Base-by-base conservation (phyloP, 225 moss, liverwort and hornwort species). In the Marchantia paleacea region DNA sequence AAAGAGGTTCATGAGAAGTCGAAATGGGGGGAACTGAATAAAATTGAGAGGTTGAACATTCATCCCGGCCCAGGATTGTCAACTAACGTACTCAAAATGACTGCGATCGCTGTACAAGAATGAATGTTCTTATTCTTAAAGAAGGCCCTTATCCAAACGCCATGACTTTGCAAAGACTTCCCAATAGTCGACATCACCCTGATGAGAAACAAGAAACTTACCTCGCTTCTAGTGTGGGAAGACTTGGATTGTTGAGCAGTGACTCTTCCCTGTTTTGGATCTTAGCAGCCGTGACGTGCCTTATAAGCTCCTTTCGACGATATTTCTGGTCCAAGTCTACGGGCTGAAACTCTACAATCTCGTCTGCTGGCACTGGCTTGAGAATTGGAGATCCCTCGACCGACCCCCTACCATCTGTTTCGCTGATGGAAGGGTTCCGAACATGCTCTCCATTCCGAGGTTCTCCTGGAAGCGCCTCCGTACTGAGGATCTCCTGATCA, bases 291-390 rank as follows among this genome's bases (percentile, higher is more conserved):
- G 87, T 87, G 47, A 84, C 65, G 78, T 87, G 85, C 74, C 85
- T 85, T 7, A 88, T 83, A 4, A 88, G 83, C 80, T 88, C 88
- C 75, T 88, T 81, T 80, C 82, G 77, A 60, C 85, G 88, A 54
- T 88, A 88, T 83, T 83, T 88, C 69, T 85, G 60, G 74, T 88
- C 88, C 83, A 88, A 76, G 78, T 88, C 88, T 54, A 88, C 88
- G 0, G 88, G 88, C 72, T 83, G 58, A 55, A 88, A 88, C 3
- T 80, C 24, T n/a, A 75, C 53, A 16, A 88, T 52, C 24, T 87
- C 87, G 75, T 85, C 88, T 58, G 55, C 57, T 60, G 70, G 71
- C 16, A 71, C 79, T 75, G 52, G 75, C 30, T 48, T 28, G 26
- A 25, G 3, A 10, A 10, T 65, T 26, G 64, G 51, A 65, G 64